Base-by-base conservation (phyloP, 2,329 filamentous ascomycete genomes). In the Proliferodiscus dingleyae region DNA sequence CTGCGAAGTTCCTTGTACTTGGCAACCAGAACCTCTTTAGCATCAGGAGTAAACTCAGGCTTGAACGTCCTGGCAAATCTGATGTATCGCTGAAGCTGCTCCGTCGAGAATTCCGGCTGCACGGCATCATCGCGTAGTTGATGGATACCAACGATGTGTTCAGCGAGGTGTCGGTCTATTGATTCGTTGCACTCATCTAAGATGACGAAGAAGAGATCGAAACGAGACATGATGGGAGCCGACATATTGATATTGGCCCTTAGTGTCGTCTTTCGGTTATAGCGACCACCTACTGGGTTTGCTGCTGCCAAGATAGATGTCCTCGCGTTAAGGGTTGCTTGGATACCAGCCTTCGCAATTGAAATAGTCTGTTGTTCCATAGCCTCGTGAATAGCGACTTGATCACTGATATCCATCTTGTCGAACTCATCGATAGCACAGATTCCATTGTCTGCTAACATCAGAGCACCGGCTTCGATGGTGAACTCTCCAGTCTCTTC, bases 331-430 rank as follows among this genome's bases (percentile, higher is more conserved):
- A 98, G 78, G 0, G 93, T 98, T 3, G 93, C 94, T 66, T 98
- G 93, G 48, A 98, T 98, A 61, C 93, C 93, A 4, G 93, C 93
- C 70, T 98, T 98, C 49, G 93, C 91, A 61, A 98, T 98, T 7
- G 89, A 96, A 55, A 98, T 98, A 4, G 93, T 98, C 69, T 98
- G 93, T 72, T 98, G 93, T 78, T 98, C 93, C 93, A 98, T 98
- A 49, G 93, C 93, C 80, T 98, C 93, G 77, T 98, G 93, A 61
- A 98, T 98, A 55, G 93, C 93, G 45, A 98, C 93, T 70, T 98
- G 93, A 65, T 98, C 93, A 42, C 73, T 82, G 51, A 98, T 87
- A 61, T 98, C 93, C 93, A 98, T 98, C 73, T 98, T 98, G 79
- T 98, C 93, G 59, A 98, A 98, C 65, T 98, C 93, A 64, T 98